Evolutionary conservation across 169 alveolate species (phyloP).

Genomic region (Plasmodium relictum): DNA sequence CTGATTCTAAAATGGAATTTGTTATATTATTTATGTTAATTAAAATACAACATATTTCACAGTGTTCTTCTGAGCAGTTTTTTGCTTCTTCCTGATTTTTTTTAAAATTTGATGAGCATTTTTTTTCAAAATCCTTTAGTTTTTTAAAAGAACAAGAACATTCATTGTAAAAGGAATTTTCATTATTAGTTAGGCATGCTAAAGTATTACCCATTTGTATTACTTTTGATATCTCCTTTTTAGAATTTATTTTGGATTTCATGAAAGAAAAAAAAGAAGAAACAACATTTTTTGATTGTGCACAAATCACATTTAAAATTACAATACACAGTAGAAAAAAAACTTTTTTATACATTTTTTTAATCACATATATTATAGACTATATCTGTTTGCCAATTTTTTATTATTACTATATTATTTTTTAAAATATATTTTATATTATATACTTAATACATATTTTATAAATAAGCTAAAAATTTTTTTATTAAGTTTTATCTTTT

Average conservation of each 20-base stretch:
- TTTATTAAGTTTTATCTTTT: no score
- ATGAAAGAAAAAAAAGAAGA: slow-evolving; percentile 50
- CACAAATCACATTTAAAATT: slow-evolving; percentile 11
- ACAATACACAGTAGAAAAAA: slow-evolving; percentile 18
- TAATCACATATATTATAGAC: neutral
- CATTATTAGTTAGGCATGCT: slow-evolving; percentile 44
- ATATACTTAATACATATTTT: neutral
- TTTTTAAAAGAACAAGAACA: slow-evolving; percentile 67
- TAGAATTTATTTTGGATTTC: slow-evolving; percentile 53
- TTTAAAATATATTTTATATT: no score
- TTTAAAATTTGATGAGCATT: slow-evolving; percentile 66
- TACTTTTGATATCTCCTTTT: slow-evolving; percentile 63
- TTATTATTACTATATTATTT: no score
- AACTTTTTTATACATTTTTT: slow-evolving; percentile 38
- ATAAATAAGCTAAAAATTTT: no score
- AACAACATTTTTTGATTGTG: slow-evolving; percentile 49
- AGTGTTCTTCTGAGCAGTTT: slow-evolving; percentile 68
- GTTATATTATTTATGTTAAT: neutral
- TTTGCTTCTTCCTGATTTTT: slow-evolving; percentile 77
- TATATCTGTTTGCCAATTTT: no score
- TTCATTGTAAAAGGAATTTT: slow-evolving; percentile 34
- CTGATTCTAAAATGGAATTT: slow-evolving; percentile 59
- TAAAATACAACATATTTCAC: slow-evolving; percentile 77
- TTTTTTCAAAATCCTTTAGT: slow-evolving; percentile 65
- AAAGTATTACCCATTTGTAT: slow-evolving; percentile 59